Conservation (phyloP, 371 early-diverging fungal species). For the Mucor piriformis region DNA sequence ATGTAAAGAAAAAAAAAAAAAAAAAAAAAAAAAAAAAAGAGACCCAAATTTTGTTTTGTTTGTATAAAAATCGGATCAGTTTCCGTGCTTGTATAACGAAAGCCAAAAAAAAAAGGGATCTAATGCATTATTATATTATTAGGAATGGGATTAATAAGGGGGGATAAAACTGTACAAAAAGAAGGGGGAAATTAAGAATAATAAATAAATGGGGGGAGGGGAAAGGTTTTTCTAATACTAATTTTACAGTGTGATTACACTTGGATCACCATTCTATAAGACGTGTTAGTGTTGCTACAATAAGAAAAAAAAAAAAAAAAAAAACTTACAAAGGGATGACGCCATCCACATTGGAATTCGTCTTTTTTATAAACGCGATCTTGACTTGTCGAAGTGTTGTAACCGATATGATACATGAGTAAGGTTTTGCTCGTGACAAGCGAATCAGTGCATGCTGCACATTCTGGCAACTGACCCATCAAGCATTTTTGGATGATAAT, state of each 20-base stretch:
- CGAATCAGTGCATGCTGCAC: conserved; percentile 35
- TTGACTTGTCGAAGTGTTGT: conserved; percentile 62
- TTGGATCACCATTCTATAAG: conserved; percentile 44
- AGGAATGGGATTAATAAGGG: not conserved
- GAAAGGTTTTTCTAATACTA: not conserved
- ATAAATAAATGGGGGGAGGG: not conserved
- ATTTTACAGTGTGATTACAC: conserved; percentile 32
- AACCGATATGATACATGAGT: conserved; percentile 64
- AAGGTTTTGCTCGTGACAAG: conserved; percentile 59
- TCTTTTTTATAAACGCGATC: conserved; percentile 57
- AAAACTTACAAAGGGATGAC: conserved; percentile 66
- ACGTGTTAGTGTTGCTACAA: not conserved
- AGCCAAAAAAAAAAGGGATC: not conserved
- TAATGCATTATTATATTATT: no score
- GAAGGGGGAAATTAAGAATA: not conserved
- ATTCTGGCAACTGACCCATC: conserved; percentile 52
- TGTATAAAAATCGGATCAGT: no score
- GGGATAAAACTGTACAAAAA: not conserved
- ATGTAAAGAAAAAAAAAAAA: no score
- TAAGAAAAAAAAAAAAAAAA: not conserved
- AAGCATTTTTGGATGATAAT: conserved; percentile 62
- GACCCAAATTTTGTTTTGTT: no score
- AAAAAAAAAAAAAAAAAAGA: no score
- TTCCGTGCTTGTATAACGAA: no score
- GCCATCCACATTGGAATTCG: conserved; percentile 69